Percentiles rank a stretch among this genome's conserved stretches.
These are phyloP conservation scores for Penicillium sp. DNA, from an alignment of 2,329 filamentous ascomycete species.

Conservation along the genomic window DNA sequence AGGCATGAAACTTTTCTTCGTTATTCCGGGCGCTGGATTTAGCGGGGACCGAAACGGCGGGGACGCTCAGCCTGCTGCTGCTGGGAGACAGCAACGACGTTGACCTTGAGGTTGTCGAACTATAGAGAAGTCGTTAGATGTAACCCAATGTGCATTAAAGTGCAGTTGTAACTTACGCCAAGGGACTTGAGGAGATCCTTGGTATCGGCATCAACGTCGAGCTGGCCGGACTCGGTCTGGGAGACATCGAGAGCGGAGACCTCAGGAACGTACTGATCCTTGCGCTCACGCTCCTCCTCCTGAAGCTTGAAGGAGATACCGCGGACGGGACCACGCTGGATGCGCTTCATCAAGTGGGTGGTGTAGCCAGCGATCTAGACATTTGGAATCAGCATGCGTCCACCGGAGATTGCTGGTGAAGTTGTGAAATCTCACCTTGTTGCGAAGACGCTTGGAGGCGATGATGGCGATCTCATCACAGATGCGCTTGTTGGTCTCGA, in stretches of 20 bases:
- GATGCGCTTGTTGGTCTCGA: slow-evolving; percentile 99
- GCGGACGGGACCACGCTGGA: slow-evolving; percentile 97
- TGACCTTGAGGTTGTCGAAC: slow-evolving; percentile 98
- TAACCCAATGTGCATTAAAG: neutral
- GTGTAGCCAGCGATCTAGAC: slow-evolving; percentile 92
- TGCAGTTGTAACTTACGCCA: slow-evolving; percentile 73
- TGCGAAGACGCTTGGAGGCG: slow-evolving; percentile 96
- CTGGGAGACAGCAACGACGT: slow-evolving; percentile 86
- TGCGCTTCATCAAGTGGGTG: slow-evolving; percentile 99
- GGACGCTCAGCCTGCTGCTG: slow-evolving; percentile 79
- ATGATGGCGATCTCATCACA: slow-evolving; percentile 99
- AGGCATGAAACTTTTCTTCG: slow-evolving; percentile 28
- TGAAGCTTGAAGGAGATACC: slow-evolving; percentile 99
- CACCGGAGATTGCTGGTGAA: neutral
- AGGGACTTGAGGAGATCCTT: slow-evolving; percentile 99
- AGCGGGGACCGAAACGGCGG: slow-evolving; percentile 62
- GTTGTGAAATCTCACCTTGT: slow-evolving; percentile 70
- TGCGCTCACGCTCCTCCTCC: slow-evolving; percentile 99
- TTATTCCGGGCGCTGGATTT: slow-evolving; percentile 20
- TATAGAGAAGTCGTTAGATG: slow-evolving; percentile 39
- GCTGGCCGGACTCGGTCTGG: slow-evolving; percentile 86
- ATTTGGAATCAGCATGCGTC: slow-evolving; percentile 3
- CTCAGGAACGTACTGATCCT: slow-evolving; percentile 99
- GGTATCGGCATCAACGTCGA: slow-evolving; percentile 95
- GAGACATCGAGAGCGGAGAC: slow-evolving; percentile 97